Evolutionary conservation across 257 asterid genomes (phyloP).

Genomic region (Salvia rosmarinus): DNA sequence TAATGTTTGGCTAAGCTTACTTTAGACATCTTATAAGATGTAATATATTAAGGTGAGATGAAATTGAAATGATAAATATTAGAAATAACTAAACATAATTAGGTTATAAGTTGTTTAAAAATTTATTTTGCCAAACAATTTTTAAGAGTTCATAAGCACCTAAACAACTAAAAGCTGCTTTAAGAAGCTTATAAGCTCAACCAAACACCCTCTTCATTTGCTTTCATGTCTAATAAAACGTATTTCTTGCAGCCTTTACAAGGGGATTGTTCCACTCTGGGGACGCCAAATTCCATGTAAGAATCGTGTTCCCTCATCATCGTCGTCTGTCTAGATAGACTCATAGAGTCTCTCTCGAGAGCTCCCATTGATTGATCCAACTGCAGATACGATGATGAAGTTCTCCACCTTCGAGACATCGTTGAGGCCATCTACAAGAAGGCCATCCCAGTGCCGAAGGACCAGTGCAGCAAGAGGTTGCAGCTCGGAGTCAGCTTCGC

Average conservation of each 20-base stretch:
- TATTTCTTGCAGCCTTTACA: constrained; percentile 60
- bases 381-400: constrained; percentile 92
- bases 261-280: constrained; percentile 89
- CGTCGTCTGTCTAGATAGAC: not conserved
- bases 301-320: not conserved
- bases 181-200: too few relatives aligned
- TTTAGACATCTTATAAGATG: too few relatives aligned
- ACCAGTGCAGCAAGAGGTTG: constrained; percentile 65
- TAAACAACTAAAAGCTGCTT: too few relatives aligned
- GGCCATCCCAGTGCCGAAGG: constrained; percentile 73
- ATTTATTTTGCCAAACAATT: too few relatives aligned
- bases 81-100: too few relatives aligned
- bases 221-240: not conserved
- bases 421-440: constrained; percentile 73
- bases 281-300: constrained; percentile 97
- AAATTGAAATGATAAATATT: too few relatives aligned
- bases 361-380: not conserved
- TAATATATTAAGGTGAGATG: too few relatives aligned
- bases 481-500: constrained; percentile 91
- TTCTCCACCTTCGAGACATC: constrained; percentile 77
- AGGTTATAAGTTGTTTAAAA: too few relatives aligned
- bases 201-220: too few relatives aligned
- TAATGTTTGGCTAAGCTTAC: too few relatives aligned
- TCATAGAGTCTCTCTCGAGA: not conserved
- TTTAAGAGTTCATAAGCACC: too few relatives aligned